These are phyloP conservation scores for Alternaria postmessia DNA, from an alignment of 2,329 filamentous ascomycete species.

Conservation along the genomic window DNA sequence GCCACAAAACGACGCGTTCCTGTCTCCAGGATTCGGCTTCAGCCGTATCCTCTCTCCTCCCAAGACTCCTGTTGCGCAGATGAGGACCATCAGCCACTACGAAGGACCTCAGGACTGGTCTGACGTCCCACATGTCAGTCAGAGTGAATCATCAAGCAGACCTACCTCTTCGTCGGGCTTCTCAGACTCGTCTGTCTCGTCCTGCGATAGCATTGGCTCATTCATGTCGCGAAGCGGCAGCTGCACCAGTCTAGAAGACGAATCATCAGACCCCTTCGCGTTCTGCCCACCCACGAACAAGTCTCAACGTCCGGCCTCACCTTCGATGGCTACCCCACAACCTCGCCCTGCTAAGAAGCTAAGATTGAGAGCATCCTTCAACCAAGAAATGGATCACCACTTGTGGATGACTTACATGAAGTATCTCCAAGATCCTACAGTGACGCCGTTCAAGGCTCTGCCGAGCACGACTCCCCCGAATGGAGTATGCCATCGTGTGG, in stretches of 20 bases:
- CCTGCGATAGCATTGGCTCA: conserved; percentile 64
- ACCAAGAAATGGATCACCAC: conserved; percentile 70
- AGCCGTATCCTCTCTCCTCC: conserved; percentile 56
- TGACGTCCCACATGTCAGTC: conserved; percentile 39
- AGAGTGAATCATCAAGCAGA: conserved; percentile 59
- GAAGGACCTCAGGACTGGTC: conserved; percentile 43
- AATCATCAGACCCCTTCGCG: conserved; percentile 64
- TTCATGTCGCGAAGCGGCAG: conserved; percentile 66
- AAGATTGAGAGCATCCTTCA: conserved; percentile 61
- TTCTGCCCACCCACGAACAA: conserved; percentile 50
- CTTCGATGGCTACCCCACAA: conserved; percentile 39
- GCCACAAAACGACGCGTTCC: conserved; percentile 47
- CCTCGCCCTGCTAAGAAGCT: conserved; percentile 50
- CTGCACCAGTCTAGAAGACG: conserved; percentile 68
- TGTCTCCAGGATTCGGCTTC: conserved; percentile 52
- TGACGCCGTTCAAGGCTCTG: conserved; percentile 73
- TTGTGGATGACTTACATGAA: conserved; percentile 72
- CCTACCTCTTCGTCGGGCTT: conserved; percentile 66
- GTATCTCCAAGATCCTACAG: conserved; percentile 70
- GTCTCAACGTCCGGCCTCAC: conserved; percentile 40
- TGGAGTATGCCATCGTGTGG: conserved; percentile 70
- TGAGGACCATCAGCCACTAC: conserved; percentile 39
- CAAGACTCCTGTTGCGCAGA: conserved; percentile 58
- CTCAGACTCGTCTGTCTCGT: conserved; percentile 70
- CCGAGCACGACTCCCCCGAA: conserved; percentile 70